Percentiles rank a stretch among this genome's conserved stretches.
Evolutionary conservation across 2,329 filamentous ascomycete genomes (phyloP).

Genomic region (Monosporascus sp.): DNA sequence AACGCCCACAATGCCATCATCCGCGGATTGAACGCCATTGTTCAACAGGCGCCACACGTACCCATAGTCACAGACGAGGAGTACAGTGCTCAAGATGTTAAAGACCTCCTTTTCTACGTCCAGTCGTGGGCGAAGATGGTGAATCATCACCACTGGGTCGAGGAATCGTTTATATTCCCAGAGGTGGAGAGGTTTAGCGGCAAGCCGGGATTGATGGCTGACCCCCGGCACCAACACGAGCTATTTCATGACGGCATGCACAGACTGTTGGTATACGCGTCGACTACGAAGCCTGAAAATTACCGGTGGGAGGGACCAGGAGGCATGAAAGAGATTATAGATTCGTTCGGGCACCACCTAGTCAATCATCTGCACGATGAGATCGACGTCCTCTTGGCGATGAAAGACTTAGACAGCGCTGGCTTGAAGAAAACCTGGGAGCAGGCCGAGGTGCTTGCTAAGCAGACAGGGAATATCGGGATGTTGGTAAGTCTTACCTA

Average conservation of each 20-base stretch:
- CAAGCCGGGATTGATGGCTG: constrained; percentile 25
- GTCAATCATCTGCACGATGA: constrained; percentile 24
- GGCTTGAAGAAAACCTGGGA: constrained; percentile 10
- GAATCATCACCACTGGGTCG: constrained; percentile 29
- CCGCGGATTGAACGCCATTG: constrained; percentile 27
- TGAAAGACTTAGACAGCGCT: constrained; percentile 15
- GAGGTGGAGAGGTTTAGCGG: constrained; percentile 25
- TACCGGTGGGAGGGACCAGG: constrained; percentile 15
- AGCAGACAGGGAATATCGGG: constrained; percentile 8
- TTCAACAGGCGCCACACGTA: constrained; percentile 25
- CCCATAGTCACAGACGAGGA: constrained; percentile 4
- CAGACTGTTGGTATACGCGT: constrained; percentile 20
- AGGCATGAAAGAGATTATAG: constrained; percentile 19
- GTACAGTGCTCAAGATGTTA: constrained; percentile 11
- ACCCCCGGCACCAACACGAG: constrained; percentile 28
- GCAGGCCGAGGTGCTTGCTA: constrained; percentile 11
- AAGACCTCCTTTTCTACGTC: constrained; percentile 25
- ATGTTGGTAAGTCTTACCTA: constrained; percentile 8
- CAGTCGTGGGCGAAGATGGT: constrained; percentile 29
- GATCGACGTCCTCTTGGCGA: constrained; percentile 19
- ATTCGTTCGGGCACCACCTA: constrained; percentile 15
- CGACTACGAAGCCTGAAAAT: constrained; percentile 13
- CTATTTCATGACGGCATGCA: constrained; percentile 25
- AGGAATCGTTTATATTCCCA: constrained; percentile 31
- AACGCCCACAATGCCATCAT: constrained; percentile 17